phyloP scores from a whole-genome alignment of 2,329 filamentous ascomycete genomes.

The Colletotrichum salicis region DNA sequence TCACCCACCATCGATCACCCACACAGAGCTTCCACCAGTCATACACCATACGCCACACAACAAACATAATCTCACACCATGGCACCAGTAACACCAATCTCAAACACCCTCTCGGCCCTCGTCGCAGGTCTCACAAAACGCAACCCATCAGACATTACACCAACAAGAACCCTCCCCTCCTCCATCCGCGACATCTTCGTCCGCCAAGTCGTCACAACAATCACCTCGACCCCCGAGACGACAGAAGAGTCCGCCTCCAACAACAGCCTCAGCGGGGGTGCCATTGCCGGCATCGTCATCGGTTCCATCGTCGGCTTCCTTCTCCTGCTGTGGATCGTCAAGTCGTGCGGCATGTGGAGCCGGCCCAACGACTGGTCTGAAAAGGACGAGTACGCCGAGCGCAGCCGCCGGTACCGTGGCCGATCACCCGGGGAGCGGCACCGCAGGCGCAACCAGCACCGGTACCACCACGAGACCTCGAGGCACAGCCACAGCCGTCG shows the following conservation, averaged over 20 bases:
- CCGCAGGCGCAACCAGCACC: constrained; percentile 12
- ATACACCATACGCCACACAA: not conserved
- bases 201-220: constrained; percentile 45
- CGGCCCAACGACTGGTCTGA: constrained; percentile 19
- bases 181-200: constrained; percentile 13
- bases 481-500: not conserved
- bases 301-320: constrained; percentile 59
- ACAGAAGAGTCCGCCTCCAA: constrained; percentile 36
- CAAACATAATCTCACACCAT: not conserved
- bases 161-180: constrained; percentile 17
- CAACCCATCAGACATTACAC: not conserved
- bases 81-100: constrained; percentile 21
- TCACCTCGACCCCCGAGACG: constrained; percentile 38
- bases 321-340: constrained; percentile 58
- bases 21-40: not conserved
- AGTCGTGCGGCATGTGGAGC: constrained; percentile 48
- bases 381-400: constrained; percentile 14
- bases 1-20: not conserved
- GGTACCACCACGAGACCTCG: constrained; percentile 33
- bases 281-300: constrained; percentile 63
- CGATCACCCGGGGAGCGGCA: constrained; percentile 24
- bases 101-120: constrained; percentile 4
- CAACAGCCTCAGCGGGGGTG: constrained; percentile 55
- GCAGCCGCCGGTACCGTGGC: constrained; percentile 21
- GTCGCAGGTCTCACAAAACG: not conserved